These are phyloP conservation scores for Solanum clarkiae DNA, from an alignment of 257 asterid genomes.

Conservation along the genomic window DNA sequence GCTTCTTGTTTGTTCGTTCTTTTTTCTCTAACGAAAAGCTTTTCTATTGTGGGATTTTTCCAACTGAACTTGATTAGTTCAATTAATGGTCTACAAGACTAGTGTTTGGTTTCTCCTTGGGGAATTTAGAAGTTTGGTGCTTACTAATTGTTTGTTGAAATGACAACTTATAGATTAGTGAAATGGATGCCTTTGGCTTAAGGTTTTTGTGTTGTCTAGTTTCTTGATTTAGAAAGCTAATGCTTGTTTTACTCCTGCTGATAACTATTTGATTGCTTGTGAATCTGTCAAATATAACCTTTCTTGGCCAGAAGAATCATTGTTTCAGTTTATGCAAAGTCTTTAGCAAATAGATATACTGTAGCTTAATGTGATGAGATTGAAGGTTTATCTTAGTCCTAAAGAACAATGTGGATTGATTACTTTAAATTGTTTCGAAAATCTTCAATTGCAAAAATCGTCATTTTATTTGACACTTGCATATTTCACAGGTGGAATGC, in stretches of 20 bases:
- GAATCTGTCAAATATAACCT: slow-evolving; percentile 59
- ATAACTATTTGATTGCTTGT: slow-evolving; percentile 45
- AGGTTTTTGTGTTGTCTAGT: slow-evolving; percentile 16
- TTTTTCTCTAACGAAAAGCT: no score
- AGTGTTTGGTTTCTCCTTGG: neutral
- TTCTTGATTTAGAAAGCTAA: slow-evolving; percentile 4
- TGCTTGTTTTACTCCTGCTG: slow-evolving; percentile 47
- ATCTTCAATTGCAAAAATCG: no score
- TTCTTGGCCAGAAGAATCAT: slow-evolving; percentile 19
- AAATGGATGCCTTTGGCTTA: slow-evolving; percentile 23
- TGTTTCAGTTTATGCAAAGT: no score
- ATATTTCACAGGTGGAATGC: no score
- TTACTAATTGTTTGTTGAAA: neutral
- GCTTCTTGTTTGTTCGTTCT: neutral
- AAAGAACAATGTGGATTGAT: no score
- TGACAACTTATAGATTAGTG: slow-evolving; percentile 21
- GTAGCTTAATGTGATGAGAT: no score
- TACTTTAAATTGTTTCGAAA: no score
- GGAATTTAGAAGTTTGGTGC: neutral
- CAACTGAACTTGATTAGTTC: neutral
- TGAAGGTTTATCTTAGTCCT: no score
- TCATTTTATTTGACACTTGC: no score
- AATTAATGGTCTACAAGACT: neutral
- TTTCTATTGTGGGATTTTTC: neutral
- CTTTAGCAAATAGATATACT: no score